Percentiles rank a stretch among this genome's conserved stretches.
Evolutionary conservation across 2,329 filamentous ascomycete genomes (phyloP).

Genomic region (Penicillium verrucosum): DNA sequence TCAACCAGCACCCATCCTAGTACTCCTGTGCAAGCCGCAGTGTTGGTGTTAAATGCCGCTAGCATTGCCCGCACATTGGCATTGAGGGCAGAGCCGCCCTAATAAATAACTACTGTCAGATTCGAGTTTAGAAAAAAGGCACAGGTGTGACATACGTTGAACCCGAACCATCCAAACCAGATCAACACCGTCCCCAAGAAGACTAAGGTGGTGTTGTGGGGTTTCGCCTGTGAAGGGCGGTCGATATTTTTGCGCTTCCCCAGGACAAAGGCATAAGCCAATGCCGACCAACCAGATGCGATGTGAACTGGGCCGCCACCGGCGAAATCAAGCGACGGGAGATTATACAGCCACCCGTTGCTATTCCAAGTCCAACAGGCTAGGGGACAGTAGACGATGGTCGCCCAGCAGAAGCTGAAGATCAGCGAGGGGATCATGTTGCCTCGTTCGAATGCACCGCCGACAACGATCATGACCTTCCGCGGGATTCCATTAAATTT

Average conservation of each 20-base stretch:
- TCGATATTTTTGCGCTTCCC: slow-evolving; percentile 62
- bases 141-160: slow-evolving; percentile 44
- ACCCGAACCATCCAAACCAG: slow-evolving; percentile 55
- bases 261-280: slow-evolving; percentile 71
- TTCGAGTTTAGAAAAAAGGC: background rate
- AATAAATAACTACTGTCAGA: background rate
- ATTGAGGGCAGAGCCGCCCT: slow-evolving; percentile 54
- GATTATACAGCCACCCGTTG: slow-evolving; percentile 66
- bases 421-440: slow-evolving; percentile 62
- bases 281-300: slow-evolving; percentile 66
- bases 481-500: slow-evolving; percentile 19
- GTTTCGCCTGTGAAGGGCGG: slow-evolving; percentile 51
- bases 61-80: slow-evolving; percentile 53
- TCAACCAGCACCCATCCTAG: slow-evolving; percentile 55
- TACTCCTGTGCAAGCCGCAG: slow-evolving; percentile 53
- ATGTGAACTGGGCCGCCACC: slow-evolving; percentile 75
- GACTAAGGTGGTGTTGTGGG: slow-evolving; percentile 71
- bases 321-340: slow-evolving; percentile 70
- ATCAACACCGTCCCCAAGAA: slow-evolving; percentile 62
- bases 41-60: slow-evolving; percentile 58
- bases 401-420: slow-evolving; percentile 70
- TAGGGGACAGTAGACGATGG: slow-evolving; percentile 69
- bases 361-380: slow-evolving; percentile 77
- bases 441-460: slow-evolving; percentile 63
- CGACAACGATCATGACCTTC: slow-evolving; percentile 63